phyloP scores from a whole-genome alignment of 495 filamentous ascomycete species.

The Hyaloscypha bicolor region DNA sequence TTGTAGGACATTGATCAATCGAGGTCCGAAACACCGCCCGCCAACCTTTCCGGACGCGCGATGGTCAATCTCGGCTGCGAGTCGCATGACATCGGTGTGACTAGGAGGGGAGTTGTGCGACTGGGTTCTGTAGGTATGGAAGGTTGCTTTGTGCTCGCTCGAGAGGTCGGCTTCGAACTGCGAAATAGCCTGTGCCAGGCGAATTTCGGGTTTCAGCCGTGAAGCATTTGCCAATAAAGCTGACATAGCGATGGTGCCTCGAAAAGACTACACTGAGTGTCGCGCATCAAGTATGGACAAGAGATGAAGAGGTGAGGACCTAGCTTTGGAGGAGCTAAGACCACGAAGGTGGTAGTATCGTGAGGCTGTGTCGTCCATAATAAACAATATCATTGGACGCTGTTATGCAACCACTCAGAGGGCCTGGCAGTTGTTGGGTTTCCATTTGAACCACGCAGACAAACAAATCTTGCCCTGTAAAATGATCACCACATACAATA shows the following conservation, averaged over 20 bases:
- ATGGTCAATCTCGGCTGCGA: slow-evolving; percentile 41
- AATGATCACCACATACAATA: too few relatives aligned
- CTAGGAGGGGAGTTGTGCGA: slow-evolving; percentile 30
- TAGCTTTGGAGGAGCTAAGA: too few relatives aligned
- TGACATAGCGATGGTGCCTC: slow-evolving; percentile 9
- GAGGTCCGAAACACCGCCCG: slow-evolving; percentile 39
- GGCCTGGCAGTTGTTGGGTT: too few relatives aligned
- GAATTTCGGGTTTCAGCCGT: slow-evolving; percentile 43
- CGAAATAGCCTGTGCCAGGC: slow-evolving; percentile 44
- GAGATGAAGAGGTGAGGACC: too few relatives aligned
- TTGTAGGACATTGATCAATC: slow-evolving; percentile 36
- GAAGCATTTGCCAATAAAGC: slow-evolving; percentile 14
- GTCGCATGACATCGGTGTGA: slow-evolving; percentile 40
- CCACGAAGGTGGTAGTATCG: too few relatives aligned
- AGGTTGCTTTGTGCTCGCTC: slow-evolving; percentile 37
- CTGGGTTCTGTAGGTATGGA: slow-evolving; percentile 34
- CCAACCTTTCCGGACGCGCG: slow-evolving; percentile 12
- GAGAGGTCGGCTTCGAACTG: slow-evolving; percentile 42
- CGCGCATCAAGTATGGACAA: not conserved
- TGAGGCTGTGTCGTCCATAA: too few relatives aligned
- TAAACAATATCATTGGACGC: too few relatives aligned
- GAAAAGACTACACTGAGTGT: not conserved
- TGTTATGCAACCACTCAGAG: too few relatives aligned
- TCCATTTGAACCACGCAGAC: too few relatives aligned
- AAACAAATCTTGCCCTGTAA: too few relatives aligned